These are phyloP conservation scores for Globisporangium solare DNA, from an alignment of 352 stramenopile species.

Conservation along the genomic window DNA sequence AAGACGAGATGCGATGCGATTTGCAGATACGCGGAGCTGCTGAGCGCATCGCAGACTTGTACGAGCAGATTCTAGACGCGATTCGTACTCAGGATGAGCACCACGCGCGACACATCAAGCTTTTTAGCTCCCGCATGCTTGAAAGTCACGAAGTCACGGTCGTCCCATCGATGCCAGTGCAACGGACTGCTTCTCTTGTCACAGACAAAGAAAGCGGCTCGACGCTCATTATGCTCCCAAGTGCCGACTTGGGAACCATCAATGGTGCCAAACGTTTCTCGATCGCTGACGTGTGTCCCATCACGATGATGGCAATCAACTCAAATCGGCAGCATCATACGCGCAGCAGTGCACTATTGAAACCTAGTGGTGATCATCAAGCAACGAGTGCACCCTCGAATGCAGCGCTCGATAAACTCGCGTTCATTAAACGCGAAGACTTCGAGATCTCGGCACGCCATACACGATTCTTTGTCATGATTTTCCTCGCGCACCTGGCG, in stretches of 20 bases:
- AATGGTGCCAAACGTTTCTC: constrained; percentile 40
- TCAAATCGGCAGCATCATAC: background rate
- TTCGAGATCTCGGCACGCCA: constrained; percentile 40
- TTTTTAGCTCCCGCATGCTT: constrained; percentile 62
- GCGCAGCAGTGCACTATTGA: background rate
- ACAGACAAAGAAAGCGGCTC: constrained; percentile 1
- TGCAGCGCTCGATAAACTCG: constrained; percentile 27
- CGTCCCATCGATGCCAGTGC: constrained; percentile 8
- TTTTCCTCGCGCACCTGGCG: constrained; percentile 42
- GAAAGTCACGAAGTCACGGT: constrained; percentile 61
- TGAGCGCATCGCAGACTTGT: constrained; percentile 9
- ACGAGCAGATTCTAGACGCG: constrained; percentile 24
- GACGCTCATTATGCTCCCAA: background rate
- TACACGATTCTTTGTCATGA: constrained; percentile 28
- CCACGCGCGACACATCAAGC: constrained; percentile 52
- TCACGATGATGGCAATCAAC: constrained; percentile 9
- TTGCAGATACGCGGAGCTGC: background rate
- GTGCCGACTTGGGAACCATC: constrained; percentile 37
- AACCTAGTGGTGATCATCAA: no score
- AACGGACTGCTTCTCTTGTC: background rate
- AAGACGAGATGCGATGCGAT: background rate
- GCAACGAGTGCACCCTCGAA: constrained; percentile 2
- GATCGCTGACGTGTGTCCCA: constrained; percentile 12
- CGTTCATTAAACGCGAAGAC: constrained; percentile 26
- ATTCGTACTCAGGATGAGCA: constrained; percentile 64